These are phyloP conservation scores for Morella rubra DNA, from an alignment of 306 rosid species.

Conservation along the genomic window DNA sequence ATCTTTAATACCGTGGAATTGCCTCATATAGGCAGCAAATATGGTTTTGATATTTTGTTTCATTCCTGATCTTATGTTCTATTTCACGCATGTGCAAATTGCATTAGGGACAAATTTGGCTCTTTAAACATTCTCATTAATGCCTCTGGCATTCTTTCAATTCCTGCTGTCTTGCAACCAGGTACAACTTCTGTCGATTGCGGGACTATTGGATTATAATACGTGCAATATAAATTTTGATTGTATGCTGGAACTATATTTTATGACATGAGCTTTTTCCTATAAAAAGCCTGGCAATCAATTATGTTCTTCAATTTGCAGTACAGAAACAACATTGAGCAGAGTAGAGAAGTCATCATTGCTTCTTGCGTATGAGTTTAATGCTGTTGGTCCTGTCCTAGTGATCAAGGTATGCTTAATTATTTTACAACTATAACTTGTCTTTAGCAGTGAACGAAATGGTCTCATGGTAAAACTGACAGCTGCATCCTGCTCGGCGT, in stretches of 20 bases:
- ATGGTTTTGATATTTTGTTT: background rate
- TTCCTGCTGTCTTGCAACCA: slow-evolving; percentile 74
- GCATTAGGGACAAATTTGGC: slow-evolving; percentile 67
- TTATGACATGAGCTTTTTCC: slow-evolving; percentile 8
- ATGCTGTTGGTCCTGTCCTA: slow-evolving; percentile 87
- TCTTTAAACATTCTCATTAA: slow-evolving; percentile 82
- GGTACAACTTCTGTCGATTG: slow-evolving; percentile 43
- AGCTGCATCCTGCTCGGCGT: background rate
- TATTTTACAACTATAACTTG: slow-evolving; percentile 5
- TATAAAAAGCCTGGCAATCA: slow-evolving; percentile 14
- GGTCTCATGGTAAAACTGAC: background rate
- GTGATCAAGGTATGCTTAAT: slow-evolving; percentile 75
- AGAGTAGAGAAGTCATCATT: slow-evolving; percentile 82
- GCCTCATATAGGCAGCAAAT: background rate
- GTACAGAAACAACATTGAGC: slow-evolving; percentile 83
- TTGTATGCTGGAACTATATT: background rate
- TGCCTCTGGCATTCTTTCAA: slow-evolving; percentile 89
- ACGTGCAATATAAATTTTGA: background rate
- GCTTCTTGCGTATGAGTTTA: slow-evolving; percentile 78
- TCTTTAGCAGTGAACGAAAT: background rate
- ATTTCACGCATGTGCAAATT: slow-evolving; percentile 76
- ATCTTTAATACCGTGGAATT: background rate
- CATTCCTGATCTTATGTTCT: background rate
- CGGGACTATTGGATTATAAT: background rate
- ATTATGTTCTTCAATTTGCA: slow-evolving; percentile 28